Evolutionary conservation across 805 yeast species (phyloP), one percentile per base, ranked within the genome.

Genomic region (Yamadazyma olivae): DNA sequence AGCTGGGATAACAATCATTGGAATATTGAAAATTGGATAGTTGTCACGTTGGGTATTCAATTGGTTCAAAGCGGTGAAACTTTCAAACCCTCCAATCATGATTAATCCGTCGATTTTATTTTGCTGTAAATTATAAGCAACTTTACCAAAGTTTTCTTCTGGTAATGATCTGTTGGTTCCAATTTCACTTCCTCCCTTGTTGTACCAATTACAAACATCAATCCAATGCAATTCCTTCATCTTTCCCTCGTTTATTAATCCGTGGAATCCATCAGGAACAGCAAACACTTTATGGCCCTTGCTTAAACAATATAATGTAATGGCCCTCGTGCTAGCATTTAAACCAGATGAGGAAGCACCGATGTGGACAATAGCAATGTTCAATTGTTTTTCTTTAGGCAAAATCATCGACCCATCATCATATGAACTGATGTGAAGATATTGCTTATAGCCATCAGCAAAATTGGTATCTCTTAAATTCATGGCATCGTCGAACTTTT

Each of bases 321-420:
- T 79, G 2, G 91, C 83, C 46, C 82, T 70, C 3, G 81, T 81
- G n/a, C 89, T 83, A 30, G 86, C 75, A 58, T 84, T 84, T 66
- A 84, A 71, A 40, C 85, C 90, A 46, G 84, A 82, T 15, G 88
- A 79, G 22, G 93, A 83, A 3, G 93, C 91, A 48, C 93, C 93
- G 41, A 83, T 81, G 48, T 83, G 82, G 35, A 83, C 70, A 29
- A 83, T 74, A 31, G 86, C 91, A 43, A 82, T 77, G 46, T 74
- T 79, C 50, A 78, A 64, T 46, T 80, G 70, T 50, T 79, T 60
- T 3, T 57, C 70, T 14, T 53, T 59, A 4, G 83, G 79, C 46
- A 83, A 64, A 5, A 42, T 16, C n/a, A 48, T 34, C 26, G 53
- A 48, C 2, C 61, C 63, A 39, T 67, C 71, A 45, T 68, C 70